phyloP scores from a whole-genome alignment of 305 asterid genomes.

The Fraxinus dipetala region DNA sequence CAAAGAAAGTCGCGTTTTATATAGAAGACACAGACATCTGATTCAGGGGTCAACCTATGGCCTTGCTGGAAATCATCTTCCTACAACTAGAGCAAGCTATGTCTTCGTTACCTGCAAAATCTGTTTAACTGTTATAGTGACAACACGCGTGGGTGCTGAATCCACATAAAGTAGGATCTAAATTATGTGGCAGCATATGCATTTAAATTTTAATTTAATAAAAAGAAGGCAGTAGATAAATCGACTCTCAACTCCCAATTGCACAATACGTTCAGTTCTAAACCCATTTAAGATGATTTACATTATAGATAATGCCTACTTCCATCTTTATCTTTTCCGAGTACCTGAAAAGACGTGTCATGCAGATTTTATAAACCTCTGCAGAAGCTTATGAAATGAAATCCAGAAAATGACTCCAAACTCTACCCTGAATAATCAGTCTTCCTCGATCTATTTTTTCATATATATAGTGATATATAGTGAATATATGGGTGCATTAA shows the following conservation, averaged over 20 bases:
- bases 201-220: too few species aligned
- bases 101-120: background rate
- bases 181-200: background rate
- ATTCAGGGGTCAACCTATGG: background rate
- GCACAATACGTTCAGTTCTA: background rate
- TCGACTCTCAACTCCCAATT: background rate
- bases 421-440: background rate
- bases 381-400: background rate
- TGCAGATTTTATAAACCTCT: background rate
- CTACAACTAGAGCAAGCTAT: background rate
- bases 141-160: background rate
- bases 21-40: background rate
- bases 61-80: background rate
- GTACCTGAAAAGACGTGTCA: background rate
- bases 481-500: background rate
- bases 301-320: background rate
- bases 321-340: background rate
- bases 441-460: background rate
- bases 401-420: background rate
- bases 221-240: background rate
- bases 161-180: background rate
- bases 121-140: background rate
- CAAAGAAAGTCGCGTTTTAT: background rate
- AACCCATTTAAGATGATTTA: background rate
- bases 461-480: background rate